Evolutionary conservation across 129 eudicot species (phyloP).

Genomic region (Flaveria sonorensis): DNA sequence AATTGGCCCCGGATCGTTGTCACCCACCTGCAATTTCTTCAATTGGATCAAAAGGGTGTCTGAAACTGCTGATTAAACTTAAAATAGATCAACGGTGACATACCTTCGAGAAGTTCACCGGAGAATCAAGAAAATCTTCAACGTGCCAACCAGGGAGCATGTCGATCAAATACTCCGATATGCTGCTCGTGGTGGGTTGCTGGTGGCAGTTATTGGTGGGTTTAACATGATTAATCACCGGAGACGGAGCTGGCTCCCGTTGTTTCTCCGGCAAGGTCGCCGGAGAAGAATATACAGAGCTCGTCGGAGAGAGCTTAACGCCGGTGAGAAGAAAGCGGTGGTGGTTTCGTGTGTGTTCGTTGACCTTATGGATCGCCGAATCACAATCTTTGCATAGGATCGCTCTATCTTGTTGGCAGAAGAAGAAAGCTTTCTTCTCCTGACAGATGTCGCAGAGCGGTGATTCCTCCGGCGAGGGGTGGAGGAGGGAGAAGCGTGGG

Average conservation of each 20-base stretch:
- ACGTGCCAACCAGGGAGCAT: slow-evolving; percentile 94
- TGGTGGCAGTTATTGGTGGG: not conserved
- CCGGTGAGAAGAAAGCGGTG: slow-evolving; percentile 76
- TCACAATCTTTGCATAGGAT: slow-evolving; percentile 76
- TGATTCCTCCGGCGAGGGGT: slow-evolving; percentile 53
- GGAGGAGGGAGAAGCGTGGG: slow-evolving; percentile 79
- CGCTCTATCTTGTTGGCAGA: slow-evolving; percentile 81
- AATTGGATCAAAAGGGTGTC: not conserved
- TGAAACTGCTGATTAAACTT: not conserved
- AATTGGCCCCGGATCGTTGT: slow-evolving; percentile 44
- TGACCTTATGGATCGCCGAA: slow-evolving; percentile 65
- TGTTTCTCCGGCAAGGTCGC: slow-evolving; percentile 25
- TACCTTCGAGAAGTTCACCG: slow-evolving; percentile 55
- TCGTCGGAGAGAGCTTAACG: slow-evolving; percentile 57
- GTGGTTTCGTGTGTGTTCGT: slow-evolving; percentile 62
- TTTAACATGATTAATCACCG: slow-evolving; percentile 21
- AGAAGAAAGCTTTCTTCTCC: slow-evolving; percentile 69
- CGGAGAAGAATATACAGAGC: slow-evolving; percentile 43
- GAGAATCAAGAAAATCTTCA: slow-evolving; percentile 70
- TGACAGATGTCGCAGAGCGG: slow-evolving; percentile 74
- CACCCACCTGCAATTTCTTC: slow-evolving; percentile 35
- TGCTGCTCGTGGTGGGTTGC: slow-evolving; percentile 49
- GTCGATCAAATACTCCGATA: slow-evolving; percentile 87
- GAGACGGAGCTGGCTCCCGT: slow-evolving; percentile 14
- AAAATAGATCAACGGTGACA: not conserved